Conservation (phyloP, 1,284 basidiomycete species). For the Prillingera fragicola region DNA sequence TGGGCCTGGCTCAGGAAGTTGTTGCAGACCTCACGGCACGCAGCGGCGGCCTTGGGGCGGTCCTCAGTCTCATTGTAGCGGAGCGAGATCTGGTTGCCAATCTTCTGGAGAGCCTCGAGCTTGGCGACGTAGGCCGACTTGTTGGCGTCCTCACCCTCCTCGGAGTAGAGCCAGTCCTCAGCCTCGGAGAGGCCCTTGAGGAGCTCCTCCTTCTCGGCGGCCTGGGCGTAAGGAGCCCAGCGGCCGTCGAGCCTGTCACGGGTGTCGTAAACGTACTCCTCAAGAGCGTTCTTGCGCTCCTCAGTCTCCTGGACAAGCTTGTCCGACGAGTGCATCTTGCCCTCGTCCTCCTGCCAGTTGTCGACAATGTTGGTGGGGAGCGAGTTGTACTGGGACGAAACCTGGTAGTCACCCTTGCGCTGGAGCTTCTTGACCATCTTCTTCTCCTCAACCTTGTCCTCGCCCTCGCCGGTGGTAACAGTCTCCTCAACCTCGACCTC, state of each 20-base stretch:
- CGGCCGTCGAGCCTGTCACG: conserved; percentile 84
- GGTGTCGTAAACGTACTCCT: conserved; percentile 94
- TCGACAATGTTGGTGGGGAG: conserved; percentile 61
- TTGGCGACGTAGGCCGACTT: conserved; percentile 82
- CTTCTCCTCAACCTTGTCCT: conserved; percentile 64
- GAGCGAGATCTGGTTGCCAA: conserved; percentile 76
- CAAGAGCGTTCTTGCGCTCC: conserved; percentile 93
- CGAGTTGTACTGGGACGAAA: conserved; percentile 60
- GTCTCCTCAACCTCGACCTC: conserved; percentile 66
- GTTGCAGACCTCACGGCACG: conserved; percentile 78
- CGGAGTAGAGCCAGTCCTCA: conserved; percentile 92
- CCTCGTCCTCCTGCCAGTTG: conserved; percentile 67
- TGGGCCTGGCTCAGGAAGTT: conserved; percentile 74
- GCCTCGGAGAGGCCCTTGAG: conserved; percentile 64
- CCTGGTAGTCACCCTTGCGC: conserved; percentile 73
- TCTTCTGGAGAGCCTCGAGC: conserved; percentile 69
- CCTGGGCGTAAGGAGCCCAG: conserved; percentile 66
- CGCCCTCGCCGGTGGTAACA: conserved; percentile 50
- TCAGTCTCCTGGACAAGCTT: conserved; percentile 94
- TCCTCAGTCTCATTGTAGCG: conserved; percentile 77
- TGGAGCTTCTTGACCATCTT: conserved; percentile 59
- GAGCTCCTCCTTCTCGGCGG: conserved; percentile 70
- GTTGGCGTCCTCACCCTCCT: conserved; percentile 88
- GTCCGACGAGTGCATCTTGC: conserved; percentile 77
- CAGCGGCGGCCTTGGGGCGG: conserved; percentile 62